Base-by-base conservation (phyloP, 495 filamentous ascomycete genomes). In the Poronia punctata region DNA sequence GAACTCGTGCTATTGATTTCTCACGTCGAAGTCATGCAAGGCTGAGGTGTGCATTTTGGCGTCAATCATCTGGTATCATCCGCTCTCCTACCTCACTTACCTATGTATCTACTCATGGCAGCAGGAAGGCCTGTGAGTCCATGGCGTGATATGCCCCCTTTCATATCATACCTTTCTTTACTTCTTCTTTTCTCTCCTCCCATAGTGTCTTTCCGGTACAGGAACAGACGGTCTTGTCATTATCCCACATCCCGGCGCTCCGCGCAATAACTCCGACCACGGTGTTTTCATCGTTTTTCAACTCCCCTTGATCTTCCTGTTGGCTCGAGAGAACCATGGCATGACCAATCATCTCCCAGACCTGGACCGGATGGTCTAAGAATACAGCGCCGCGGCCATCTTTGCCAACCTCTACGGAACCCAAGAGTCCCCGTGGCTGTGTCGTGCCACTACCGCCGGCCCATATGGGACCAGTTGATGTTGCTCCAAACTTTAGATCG, bases 151-250 rank as follows among this genome's bases (percentile, higher is more conserved):
- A 29, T 42, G 15, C 14, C 8, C 17, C 15, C 10, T 12, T 35
- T 75, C 54, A 93, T 36, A 82, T 61, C 84, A 98, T 96, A 5
- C 92, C 92, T 65, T 82, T 84, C 31, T 65, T 70, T 31, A 88
- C 79, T 65, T 93, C 83, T 57, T 97, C 90, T 67, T 81, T 82
- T 56, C 92, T 75, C 71, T 98, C 92, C 62, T 97, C 83, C 92
- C 92, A 98, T 22, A 98, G 72, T 50, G 88, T 96, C 79, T 98
- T 96, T 3, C 92, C 92, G 27, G 87, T 93, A 63, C 92, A 97
- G 10, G 85, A 90, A 41, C 77, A 81, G 19, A 98, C 92, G 53
- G 84, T 95, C 74, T 96, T 98, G 58, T 95, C 88, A 56, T 98
- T 97, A 60, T 96, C 89, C 92, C 92, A 97, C 37, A 94, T 82